These are phyloP conservation scores for Geotrichum citri-aurantii DNA, from an alignment of 1,139 yeast species.

Conservation along the genomic window DNA sequence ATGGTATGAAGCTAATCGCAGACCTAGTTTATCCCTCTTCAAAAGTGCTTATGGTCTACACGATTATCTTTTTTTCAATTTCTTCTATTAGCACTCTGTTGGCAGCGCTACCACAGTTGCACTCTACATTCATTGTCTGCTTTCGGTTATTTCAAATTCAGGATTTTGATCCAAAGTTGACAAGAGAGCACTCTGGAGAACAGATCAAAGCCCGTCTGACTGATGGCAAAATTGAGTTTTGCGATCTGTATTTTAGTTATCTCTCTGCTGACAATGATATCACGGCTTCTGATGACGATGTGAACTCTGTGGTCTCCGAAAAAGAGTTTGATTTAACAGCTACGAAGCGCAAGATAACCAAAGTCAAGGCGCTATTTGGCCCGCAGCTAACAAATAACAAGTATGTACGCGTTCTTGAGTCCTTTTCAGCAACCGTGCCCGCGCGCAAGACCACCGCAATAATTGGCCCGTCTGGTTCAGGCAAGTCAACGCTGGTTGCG, in stretches of 20 bases:
- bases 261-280: not conserved
- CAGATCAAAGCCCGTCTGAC: constrained; percentile 12
- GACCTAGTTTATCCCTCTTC: constrained; percentile 47
- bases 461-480: constrained; percentile 88
- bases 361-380: constrained; percentile 22
- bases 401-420: constrained; percentile 19
- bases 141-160: constrained; percentile 42
- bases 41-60: constrained; percentile 62
- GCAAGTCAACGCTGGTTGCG: constrained; percentile 76
- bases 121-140: constrained; percentile 51
- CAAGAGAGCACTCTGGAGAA: constrained; percentile 22
- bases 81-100: constrained; percentile 56
- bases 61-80: constrained; percentile 68
- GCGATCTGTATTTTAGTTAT: constrained; percentile 16
- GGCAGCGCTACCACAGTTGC: constrained; percentile 64
- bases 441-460: constrained; percentile 72
- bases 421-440: constrained; percentile 42
- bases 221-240: constrained; percentile 12
- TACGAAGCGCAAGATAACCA: constrained; percentile 16
- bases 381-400: constrained; percentile 5
- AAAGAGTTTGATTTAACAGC: not conserved
- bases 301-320: not conserved
- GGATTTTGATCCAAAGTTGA: constrained; percentile 33
- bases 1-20: constrained; percentile 68
- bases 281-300: not conserved